Evolutionary conservation across 2,329 filamentous ascomycete species (phyloP).

Genomic region (Anthostomella pinea): DNA sequence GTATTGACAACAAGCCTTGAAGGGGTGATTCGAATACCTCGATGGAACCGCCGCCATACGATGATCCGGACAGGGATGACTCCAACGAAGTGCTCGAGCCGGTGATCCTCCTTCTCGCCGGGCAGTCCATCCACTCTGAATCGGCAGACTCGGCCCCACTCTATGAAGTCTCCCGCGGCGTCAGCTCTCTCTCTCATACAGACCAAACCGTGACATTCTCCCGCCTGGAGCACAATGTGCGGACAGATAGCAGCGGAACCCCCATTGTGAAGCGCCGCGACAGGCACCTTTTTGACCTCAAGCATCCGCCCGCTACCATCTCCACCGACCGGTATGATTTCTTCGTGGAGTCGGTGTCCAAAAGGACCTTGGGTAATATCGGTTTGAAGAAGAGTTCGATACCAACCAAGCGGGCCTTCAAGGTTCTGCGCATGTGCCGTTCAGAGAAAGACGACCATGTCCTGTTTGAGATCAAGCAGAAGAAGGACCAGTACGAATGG

Average conservation of each 20-base stretch:
- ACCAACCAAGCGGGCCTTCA: too few relatives aligned
- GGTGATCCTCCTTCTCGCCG: constrained; percentile 38
- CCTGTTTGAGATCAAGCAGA: constrained; percentile 8
- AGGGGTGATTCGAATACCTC: too few relatives aligned
- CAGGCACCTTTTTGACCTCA: constrained; percentile 11
- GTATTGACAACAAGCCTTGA: too few relatives aligned
- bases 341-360: constrained; percentile 4
- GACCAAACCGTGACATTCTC: constrained; percentile 11
- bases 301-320: constrained; percentile 7
- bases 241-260: constrained; percentile 1
- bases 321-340: constrained; percentile 1
- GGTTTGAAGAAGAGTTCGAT: constrained; percentile 16
- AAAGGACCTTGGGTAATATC: constrained; percentile 7
- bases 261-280: background rate
- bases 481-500: constrained; percentile 8
- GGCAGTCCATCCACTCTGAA: constrained; percentile 40
- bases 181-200: constrained; percentile 8
- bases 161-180: constrained; percentile 13
- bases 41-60: too few relatives aligned
- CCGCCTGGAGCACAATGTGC: constrained; percentile 7
- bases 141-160: constrained; percentile 32
- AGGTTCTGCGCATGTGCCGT: constrained; percentile 1
- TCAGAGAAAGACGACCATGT: constrained; percentile 5
- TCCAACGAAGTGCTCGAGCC: constrained; percentile 10
- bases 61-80: too few relatives aligned